Evolutionary conservation across 768 basidiomycete genomes (phyloP), one percentile per base, ranked within the genome.

Genomic region (Guyanaporus albipodus): DNA sequence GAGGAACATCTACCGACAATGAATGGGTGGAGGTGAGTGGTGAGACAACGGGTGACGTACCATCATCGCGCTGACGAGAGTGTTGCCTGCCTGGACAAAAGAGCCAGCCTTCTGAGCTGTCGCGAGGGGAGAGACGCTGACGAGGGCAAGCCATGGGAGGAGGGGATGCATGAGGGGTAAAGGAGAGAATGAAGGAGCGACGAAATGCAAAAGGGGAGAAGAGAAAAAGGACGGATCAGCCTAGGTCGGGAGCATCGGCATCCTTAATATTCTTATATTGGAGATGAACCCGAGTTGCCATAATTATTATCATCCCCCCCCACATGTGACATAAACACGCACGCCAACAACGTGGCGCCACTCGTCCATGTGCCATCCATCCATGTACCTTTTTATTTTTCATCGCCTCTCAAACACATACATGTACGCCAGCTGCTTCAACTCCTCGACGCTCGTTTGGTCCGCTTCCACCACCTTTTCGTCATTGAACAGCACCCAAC

Each of bases 381-480:
- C n/a, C n/a, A n/a, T n/a, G n/a, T n/a, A n/a, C n/a, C n/a, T n/a
- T n/a, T n/a, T n/a, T n/a, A n/a, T n/a, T n/a, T n/a, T n/a, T n/a
- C n/a, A n/a, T n/a, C n/a, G n/a, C n/a, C n/a, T 77, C 73, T 93
- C 90, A 61, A 92, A 97, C 18, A 98, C 71, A 67, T 95, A 99
- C 73, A 99, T 68, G 74, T 99, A 97, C 32, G 93, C 95, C 62
- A 92, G 62, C 64, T 76, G 75, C 70, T 87, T 87, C 72, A 97
- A 69, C 46, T 82, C 80, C n/a, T 67, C 75, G 23, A 94, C 88
- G 60, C 89, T 91, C 64, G 86, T 80, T 49, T 65, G 73, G 60
- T 95, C 91, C 4, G 93, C 93, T 65, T 78, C 83, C 9, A 96
- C 93, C 4, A 94, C 93, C 70, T 93, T 95, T 70, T 94, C 92